Evolutionary conservation across 768 basidiomycete genomes (phyloP).

Genomic region (Harrya chromipes): DNA sequence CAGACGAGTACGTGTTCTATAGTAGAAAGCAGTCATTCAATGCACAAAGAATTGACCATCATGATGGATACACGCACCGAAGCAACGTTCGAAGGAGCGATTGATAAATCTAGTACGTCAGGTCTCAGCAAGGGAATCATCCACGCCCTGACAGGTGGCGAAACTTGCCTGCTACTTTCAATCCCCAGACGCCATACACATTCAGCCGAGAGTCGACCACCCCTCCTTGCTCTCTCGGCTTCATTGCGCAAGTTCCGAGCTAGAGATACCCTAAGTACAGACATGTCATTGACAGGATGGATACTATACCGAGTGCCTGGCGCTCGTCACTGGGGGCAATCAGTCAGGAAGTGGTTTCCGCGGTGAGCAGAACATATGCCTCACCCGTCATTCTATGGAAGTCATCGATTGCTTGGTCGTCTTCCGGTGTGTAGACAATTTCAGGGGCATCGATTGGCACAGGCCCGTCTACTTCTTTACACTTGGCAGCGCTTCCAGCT

Average conservation of each 20-base stretch:
- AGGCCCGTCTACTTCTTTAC: slow-evolving; percentile 16
- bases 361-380: background rate
- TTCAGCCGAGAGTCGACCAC: slow-evolving; percentile 60
- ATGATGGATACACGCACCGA: slow-evolving; percentile 23
- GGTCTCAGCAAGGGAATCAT: background rate
- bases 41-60: background rate
- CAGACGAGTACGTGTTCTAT: slow-evolving; percentile 27
- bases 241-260: slow-evolving; percentile 71
- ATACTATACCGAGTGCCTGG: slow-evolving; percentile 31
- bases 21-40: background rate
- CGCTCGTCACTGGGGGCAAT: slow-evolving; percentile 32
- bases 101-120: slow-evolving; percentile 36
- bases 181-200: slow-evolving; percentile 55
- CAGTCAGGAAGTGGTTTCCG: too few relatives aligned
- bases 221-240: slow-evolving; percentile 52
- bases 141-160: too few relatives aligned
- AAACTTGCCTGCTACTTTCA: slow-evolving; percentile 55
- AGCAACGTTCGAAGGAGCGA: slow-evolving; percentile 37
- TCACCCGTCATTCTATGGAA: slow-evolving; percentile 23
- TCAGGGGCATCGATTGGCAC: slow-evolving; percentile 25
- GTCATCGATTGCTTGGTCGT: slow-evolving; percentile 33
- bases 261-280: slow-evolving; percentile 16
- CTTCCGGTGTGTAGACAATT: slow-evolving; percentile 33
- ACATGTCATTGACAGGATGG: background rate
- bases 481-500: slow-evolving; percentile 26